Evolutionary conservation across 2,329 filamentous ascomycete species (phyloP), one percentile per base, ranked within the genome.

Genomic region (Sporothrix humicola): DNA sequence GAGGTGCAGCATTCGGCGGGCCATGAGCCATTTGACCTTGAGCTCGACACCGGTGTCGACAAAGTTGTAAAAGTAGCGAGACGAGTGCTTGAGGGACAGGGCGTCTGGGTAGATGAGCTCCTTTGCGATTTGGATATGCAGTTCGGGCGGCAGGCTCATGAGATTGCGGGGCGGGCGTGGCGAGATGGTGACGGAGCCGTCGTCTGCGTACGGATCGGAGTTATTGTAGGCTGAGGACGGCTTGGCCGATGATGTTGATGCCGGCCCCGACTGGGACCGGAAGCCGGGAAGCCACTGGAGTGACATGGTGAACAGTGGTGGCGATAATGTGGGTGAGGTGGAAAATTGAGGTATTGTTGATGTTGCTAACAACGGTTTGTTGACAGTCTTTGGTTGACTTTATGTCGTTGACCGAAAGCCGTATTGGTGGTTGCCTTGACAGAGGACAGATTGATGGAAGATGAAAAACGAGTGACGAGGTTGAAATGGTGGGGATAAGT

Each of bases 41-140:
- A 92, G 83, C 42, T 84, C 80, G 44, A 93, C 83, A 50, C 89
- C 90, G 0, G 91, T 93, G 79, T 90, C 86, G 75, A 93, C 89
- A 1, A 92, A 81, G 66, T 80, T 78, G 81, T 90, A 90, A 79
- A 93, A 90, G 78, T 91, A 85, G 73, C 86, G 85, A 78, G 83
- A 89, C 23, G 87, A 87, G 79, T 93, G 90, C 78, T 93, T 93
- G 17, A 93, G 82, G 0, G 90, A 91, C 0, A 93, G 85, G 0
- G 91, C 91, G 75, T 93, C 91, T 0, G 91, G 91, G 75, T 93
- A 93, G 46, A 86, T 86, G 74, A 93, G 87, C 72, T 88, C 83
- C 12, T 84, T 79, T 46, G 87, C 83, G 72, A 93, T 90, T 69
- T 88, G 84, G 1, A 91, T 79, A 76, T 92, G 91, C n/a, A 93